phyloP scores from a whole-genome alignment of 2,329 filamentous ascomycete species.

The Monilinia polystroma region DNA sequence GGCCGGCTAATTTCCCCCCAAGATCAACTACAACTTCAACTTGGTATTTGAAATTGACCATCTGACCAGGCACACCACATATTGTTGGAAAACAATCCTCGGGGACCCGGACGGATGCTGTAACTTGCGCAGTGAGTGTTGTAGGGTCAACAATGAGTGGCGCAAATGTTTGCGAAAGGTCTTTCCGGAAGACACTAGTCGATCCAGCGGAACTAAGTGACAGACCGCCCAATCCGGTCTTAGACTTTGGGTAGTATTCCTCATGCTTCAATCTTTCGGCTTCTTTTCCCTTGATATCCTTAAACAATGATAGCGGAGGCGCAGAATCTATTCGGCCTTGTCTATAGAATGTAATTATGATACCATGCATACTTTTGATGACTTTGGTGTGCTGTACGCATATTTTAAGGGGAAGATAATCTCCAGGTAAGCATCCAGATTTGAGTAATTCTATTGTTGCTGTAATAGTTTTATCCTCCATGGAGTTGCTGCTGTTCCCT shows the following conservation, averaged over 20 bases:
- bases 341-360: conserved; percentile 89
- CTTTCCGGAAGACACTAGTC: conserved; percentile 92
- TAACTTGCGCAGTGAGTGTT: conserved; percentile 76
- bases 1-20: conserved; percentile 78
- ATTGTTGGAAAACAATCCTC: conserved; percentile 94
- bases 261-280: conserved; percentile 65
- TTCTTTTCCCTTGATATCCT: conserved; percentile 55
- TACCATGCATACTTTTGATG: conserved; percentile 86
- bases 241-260: conserved; percentile 83
- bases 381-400: conserved; percentile 84
- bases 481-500: conserved; percentile 50
- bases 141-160: conserved; percentile 84
- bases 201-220: conserved; percentile 84
- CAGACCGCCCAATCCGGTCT: conserved; percentile 80
- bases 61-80: conserved; percentile 79
- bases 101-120: conserved; percentile 79
- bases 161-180: conserved; percentile 83
- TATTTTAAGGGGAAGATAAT: conserved; percentile 76
- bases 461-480: conserved; percentile 75
- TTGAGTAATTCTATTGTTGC: conserved; percentile 80
- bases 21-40: conserved; percentile 91
- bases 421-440: conserved; percentile 82
- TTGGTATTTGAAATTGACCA: conserved; percentile 94
- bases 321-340: conserved; percentile 85
- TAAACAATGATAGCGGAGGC: conserved; percentile 53